Evolutionary conservation across 768 basidiomycete genomes (phyloP).

Genomic region (Leccinum boreale): DNA sequence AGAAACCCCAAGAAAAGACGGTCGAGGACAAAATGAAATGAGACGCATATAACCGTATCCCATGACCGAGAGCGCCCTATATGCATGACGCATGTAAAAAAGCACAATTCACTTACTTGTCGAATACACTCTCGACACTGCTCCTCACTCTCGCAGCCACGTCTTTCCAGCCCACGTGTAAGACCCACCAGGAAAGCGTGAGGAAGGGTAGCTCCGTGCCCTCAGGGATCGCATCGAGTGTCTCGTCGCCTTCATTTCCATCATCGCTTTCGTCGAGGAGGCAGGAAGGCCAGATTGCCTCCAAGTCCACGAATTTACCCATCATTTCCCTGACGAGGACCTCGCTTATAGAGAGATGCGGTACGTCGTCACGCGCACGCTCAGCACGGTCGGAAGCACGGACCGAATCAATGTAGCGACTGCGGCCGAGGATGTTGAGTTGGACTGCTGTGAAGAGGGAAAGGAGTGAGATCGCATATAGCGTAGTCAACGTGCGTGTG

Average conservation of each 20-base stretch:
- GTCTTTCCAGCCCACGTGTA: constrained; percentile 90
- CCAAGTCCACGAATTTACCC: constrained; percentile 24
- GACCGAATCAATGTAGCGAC: constrained; percentile 73
- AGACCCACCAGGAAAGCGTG: constrained; percentile 89
- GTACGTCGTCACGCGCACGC: constrained; percentile 39
- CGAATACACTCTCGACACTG: constrained; percentile 80
- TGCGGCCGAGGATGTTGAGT: constrained; percentile 78
- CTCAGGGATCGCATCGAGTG: constrained; percentile 43
- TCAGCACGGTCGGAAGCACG: constrained; percentile 60
- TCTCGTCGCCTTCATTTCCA: constrained; percentile 28
- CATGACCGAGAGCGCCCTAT: not conserved
- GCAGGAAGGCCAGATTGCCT: constrained; percentile 24
- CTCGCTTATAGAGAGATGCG: constrained; percentile 26
- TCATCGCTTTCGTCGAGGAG: constrained; percentile 23
- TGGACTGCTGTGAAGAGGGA: constrained; percentile 85
- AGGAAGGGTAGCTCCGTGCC: constrained; percentile 78
- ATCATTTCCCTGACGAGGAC: constrained; percentile 26
- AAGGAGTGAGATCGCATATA: constrained; percentile 85
- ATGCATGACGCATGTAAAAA: not conserved
- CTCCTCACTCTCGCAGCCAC: constrained; percentile 68
- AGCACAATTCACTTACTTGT: constrained; percentile 53
- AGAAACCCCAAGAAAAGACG: not conserved
- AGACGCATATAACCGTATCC: not conserved
- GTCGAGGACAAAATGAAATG: not conserved
- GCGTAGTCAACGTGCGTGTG: constrained; percentile 79